Evolutionary conservation across 805 yeast species (phyloP).

Genomic region (Yamadazyma ubonensis): DNA sequence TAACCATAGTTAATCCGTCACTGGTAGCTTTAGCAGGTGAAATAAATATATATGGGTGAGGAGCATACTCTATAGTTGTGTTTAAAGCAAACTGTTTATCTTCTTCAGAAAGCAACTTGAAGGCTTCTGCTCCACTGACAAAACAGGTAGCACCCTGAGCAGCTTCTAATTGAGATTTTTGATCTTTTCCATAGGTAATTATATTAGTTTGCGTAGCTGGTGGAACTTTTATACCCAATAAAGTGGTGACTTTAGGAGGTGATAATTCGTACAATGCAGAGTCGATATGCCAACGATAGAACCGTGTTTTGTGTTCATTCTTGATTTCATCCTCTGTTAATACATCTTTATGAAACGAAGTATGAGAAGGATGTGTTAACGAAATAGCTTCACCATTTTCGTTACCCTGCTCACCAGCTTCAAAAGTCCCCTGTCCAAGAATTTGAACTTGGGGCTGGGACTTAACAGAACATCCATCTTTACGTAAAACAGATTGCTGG

Average conservation of each 20-base stretch:
- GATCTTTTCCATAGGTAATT: constrained; percentile 57
- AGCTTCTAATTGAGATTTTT: constrained; percentile 60
- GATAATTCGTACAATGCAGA: constrained; percentile 82
- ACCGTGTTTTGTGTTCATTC: constrained; percentile 64
- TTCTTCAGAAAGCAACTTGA: constrained; percentile 60
- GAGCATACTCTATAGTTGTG: constrained; percentile 86
- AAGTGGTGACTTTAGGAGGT: constrained; percentile 84
- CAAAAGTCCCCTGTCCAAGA: constrained; percentile 77
- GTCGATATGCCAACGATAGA: constrained; percentile 93
- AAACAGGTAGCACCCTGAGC: constrained; percentile 90
- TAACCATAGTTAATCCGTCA: constrained; percentile 83
- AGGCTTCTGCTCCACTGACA: constrained; percentile 81
- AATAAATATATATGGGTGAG: constrained; percentile 87
- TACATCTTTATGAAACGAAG: constrained; percentile 69
- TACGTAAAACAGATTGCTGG: constrained; percentile 60
- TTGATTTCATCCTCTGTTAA: constrained; percentile 64
- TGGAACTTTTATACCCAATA: constrained; percentile 81
- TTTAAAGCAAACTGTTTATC: constrained; percentile 72
- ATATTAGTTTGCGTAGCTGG: constrained; percentile 59
- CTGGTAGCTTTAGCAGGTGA: constrained; percentile 77
- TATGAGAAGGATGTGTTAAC: constrained; percentile 83
- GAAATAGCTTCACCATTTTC: constrained; percentile 59
- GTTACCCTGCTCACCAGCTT: constrained; percentile 51
- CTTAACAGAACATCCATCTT: constrained; percentile 80
- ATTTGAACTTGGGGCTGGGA: constrained; percentile 87